phyloP scores from a whole-genome alignment of 2,329 filamentous ascomycete species.

The Bipolaris sorokiniana region DNA sequence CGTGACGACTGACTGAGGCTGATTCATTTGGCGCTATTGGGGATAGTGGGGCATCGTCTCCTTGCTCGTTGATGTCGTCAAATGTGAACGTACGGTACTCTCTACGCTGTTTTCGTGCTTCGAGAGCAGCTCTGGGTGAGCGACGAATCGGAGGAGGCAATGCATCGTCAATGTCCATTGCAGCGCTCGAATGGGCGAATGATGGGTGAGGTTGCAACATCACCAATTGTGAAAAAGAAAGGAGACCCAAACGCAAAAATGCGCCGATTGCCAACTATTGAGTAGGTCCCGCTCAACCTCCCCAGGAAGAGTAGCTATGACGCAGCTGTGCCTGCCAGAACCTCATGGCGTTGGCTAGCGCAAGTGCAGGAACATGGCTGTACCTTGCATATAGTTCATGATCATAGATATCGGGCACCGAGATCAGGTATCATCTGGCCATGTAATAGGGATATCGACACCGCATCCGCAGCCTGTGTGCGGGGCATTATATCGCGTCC shows the following conservation, averaged over 20 bases:
- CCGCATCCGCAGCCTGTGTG: neutral
- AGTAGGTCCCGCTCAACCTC: conserved; percentile 8
- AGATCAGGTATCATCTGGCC: neutral
- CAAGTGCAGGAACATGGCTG: conserved; percentile 5
- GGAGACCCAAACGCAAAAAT: conserved; percentile 5
- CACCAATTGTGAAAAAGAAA: conserved; percentile 8
- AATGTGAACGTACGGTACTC: conserved; percentile 17
- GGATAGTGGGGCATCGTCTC: conserved; percentile 28
- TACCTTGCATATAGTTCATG: conserved; percentile 15
- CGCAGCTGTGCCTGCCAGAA: conserved; percentile 15
- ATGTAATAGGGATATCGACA: conserved; percentile 4
- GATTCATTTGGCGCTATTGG: conserved; percentile 24
- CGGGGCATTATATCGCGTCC: neutral
- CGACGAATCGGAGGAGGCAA: conserved; percentile 27
- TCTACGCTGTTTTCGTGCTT: conserved; percentile 19
- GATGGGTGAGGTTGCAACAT: conserved; percentile 3
- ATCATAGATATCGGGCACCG: conserved; percentile 1
- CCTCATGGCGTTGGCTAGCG: conserved; percentile 13
- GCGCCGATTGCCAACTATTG: conserved; percentile 6
- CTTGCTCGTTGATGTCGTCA: conserved; percentile 19
- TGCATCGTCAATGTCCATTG: conserved; percentile 27
- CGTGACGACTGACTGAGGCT: conserved; percentile 11
- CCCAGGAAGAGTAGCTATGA: conserved; percentile 11
- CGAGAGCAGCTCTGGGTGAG: conserved; percentile 27
- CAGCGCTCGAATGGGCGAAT: conserved; percentile 14